Percentiles rank a stretch among this genome's conserved stretches.
These are phyloP conservation scores for Zygosaccharomyces pseudorouxii DNA, from an alignment of 805 yeast species.

Conservation along the genomic window DNA sequence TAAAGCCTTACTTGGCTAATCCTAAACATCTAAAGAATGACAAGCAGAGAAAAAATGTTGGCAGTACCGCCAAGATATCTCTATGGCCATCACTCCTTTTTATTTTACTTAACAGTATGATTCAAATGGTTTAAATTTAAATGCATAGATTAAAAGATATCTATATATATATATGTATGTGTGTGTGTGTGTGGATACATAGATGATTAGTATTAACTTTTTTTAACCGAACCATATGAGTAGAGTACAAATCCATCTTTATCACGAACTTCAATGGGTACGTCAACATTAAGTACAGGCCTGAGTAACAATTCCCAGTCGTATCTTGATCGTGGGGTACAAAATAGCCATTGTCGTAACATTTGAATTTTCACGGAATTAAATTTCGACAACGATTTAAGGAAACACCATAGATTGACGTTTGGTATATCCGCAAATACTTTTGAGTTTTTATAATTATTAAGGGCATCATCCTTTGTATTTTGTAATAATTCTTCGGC, in stretches of 20 bases:
- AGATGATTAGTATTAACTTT: background rate
- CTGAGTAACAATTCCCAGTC: slow-evolving; percentile 38
- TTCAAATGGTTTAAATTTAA: background rate
- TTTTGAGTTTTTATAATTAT: slow-evolving; percentile 27
- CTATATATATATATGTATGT: no score
- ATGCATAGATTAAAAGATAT: background rate
- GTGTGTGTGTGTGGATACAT: background rate
- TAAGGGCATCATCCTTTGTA: slow-evolving; percentile 18
- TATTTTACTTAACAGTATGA: background rate
- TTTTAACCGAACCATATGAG: slow-evolving; percentile 25
- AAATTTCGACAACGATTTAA: slow-evolving; percentile 32
- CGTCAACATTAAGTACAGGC: slow-evolving; percentile 35
- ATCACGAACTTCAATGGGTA: slow-evolving; percentile 37
- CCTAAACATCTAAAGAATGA: background rate
- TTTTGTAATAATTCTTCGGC: slow-evolving; percentile 6
- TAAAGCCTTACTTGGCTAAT: background rate
- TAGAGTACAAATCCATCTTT: slow-evolving; percentile 42
- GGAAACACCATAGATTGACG: slow-evolving; percentile 35
- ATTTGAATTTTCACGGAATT: slow-evolving; percentile 36
- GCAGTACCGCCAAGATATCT: background rate
- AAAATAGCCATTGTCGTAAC: slow-evolving; percentile 36
- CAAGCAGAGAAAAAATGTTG: background rate
- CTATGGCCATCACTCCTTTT: background rate
- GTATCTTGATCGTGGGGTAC: slow-evolving; percentile 36
- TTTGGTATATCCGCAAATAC: slow-evolving; percentile 36